Base-by-base conservation (phyloP, 1,284 basidiomycete genomes). In the Apiotrichum akiyoshidainum region DNA sequence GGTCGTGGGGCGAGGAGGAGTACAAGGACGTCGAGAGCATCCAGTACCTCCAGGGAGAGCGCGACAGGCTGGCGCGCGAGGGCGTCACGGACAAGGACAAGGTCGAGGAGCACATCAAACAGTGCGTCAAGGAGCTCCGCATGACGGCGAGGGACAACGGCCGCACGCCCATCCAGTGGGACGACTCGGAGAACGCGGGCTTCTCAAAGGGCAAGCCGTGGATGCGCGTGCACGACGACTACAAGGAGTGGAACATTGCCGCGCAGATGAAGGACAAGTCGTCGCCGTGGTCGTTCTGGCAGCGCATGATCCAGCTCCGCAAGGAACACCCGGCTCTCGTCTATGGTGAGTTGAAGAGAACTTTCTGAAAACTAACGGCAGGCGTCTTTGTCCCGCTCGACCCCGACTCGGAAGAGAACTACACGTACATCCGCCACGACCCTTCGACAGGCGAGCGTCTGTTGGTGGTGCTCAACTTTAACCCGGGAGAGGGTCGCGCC, bases 141-240 rank as follows among this genome's bases (percentile, higher is more conserved):
- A 48, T 53, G 61, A 85, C 87, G 58, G 86, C 86, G 0, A 79
- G 88, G 33, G 88, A 90, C 71, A 85, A 90, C 71, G 82, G 85
- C 2, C 81, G 88, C 0, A 58, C 53, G 19, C 64, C 64, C 65
- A 66, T 65, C 34, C 65, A 87, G 83, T 90, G 88, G 87, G 79
- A 85, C 57, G 66, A 76, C 5, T 77, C 77, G 1, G 46, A 75
- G 7, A 79, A 88, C 57, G 86, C 80, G 0, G 88, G 89, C 0
- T 90, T 89, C 73, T 84, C 84, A 5, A 80, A 81, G 0, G 65
- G 59, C 31, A 80, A 75, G 14, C 86, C 88, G 0, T 90, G 87
- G 88, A 90, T 90, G 87, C 80, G 85, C 14, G 83, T 87, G 11
- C 86, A 88, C 66, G 86, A 87, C 42, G 86, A 89, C 66, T 87